Base-by-base conservation (phyloP, 2,329 filamentous ascomycete genomes). In the Colletotrichum nymphaeae region DNA sequence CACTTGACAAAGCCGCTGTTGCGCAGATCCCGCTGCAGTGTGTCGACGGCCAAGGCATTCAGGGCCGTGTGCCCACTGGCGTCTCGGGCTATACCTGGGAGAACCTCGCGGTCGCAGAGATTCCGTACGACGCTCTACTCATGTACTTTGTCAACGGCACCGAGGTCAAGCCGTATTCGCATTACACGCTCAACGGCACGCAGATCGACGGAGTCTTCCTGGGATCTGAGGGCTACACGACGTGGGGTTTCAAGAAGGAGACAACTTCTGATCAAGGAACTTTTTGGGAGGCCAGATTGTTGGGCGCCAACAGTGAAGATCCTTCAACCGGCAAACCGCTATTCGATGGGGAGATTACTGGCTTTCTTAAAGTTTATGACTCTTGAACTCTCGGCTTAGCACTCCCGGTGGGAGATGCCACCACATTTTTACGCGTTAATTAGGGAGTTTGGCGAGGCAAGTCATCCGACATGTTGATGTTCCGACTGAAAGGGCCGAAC, bases 81-180 rank as follows among this genome's bases (percentile, higher is more conserved):
- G 58, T 59, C 65, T 63, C 52, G 58, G 37, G 58, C 28, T 63
- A 69, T 30, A 69, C 65, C 19, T 72, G 65, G 58, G 57, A 59
- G 37, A 52, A 57, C n/a, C 64, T 72, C 24, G 65, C 57, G 12
- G 65, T 52, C 2, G 65, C 58, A 3, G 63, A 67, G 3, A 67
- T 71, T n/a, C 63, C 63, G 52, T 63, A 72, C 37, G n/a, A 69
- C 12, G 62, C 68, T 30, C 28, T 59, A 3, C 16, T 69, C 24
- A 72, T 69, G 65, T 64, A 72, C 66, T 49, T 59, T 4, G 59
- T 59, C 7, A 64, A 69, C 12, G 52, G 59, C 1, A 53, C 58
- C 26, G 37, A 24, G 5, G 26, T 53, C 30, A 32, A 55, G 28
- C 30, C 58, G 59, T 63, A 64, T 16, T 68, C 65, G 65, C 59